Percentiles rank a stretch among this genome's conserved stretches.
Conservation (phyloP, 2,329 filamentous ascomycete genomes). For the Colletotrichum abscissum region DNA sequence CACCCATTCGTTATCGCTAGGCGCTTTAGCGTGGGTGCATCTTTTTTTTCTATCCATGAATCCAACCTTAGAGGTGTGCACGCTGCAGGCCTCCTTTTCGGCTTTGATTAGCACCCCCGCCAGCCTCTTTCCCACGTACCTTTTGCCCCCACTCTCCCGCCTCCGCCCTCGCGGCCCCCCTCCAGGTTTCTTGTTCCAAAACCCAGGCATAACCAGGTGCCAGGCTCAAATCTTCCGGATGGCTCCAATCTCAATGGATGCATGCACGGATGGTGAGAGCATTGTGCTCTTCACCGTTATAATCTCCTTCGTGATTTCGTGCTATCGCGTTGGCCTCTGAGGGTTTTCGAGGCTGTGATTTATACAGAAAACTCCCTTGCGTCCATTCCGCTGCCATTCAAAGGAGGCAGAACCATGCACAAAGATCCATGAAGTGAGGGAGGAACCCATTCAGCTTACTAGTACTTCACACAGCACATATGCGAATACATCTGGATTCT, state of each 20-base stretch:
- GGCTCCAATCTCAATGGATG: not conserved
- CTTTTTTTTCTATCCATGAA: no score
- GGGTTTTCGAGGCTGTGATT: not conserved
- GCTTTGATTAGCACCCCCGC: no score
- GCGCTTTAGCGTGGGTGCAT: no score
- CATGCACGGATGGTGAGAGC: not conserved
- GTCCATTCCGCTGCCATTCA: not conserved
- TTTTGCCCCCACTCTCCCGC: no score
- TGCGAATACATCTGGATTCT: no score
- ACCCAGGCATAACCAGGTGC: not conserved
- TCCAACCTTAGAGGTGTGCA: no score
- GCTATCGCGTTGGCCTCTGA: not conserved
- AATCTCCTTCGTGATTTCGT: not conserved
- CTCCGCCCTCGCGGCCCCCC: no score
- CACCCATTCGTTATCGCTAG: not conserved
- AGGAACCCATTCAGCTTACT: no score
- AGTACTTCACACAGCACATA: no score
- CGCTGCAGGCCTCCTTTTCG: no score
- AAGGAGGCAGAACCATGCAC: not conserved
- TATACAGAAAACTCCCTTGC: not conserved
- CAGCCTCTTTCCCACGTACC: no score
- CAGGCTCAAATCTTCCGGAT: not conserved
- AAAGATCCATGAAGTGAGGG: not conserved
- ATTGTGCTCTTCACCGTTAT: not conserved
- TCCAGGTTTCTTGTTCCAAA: no score